Base-by-base conservation (phyloP, 441 rosid genomes). In the Corymbia citriodora region DNA sequence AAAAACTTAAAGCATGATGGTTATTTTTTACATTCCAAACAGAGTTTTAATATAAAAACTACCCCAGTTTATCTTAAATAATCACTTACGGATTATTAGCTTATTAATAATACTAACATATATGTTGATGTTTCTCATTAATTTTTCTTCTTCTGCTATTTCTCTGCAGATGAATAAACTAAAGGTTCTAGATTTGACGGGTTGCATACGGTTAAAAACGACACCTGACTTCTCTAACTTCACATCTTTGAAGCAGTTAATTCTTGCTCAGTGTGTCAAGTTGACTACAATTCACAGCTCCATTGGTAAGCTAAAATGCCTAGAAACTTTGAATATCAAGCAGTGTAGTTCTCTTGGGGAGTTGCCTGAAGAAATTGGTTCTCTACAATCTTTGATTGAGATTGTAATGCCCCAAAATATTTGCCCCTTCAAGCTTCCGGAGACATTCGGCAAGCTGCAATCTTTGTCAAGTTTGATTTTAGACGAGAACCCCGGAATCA, bases 361-460 rank as follows among this genome's bases (percentile, higher is more conserved):
- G 40, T 68, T 68, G 45, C 79, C 45, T 1, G 2, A 1, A 68
- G 79, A 70, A 33, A 1, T 70, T 1, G 25, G 79, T 33, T 0
- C 25, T 33, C 25, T 70, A 4, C 40, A 0, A 17, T 70, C 23
- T 17, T 70, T 70, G 79, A 9, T 3, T 0, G 25, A 70, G 79
- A 1, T 70, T 17, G 9, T 70, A 0, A 70, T 70, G 79, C 79
- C 79, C 79, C 74, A 31, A 70, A 31, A 18, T 9, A 4, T 17
- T 17, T 7, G 5, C 1, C 1, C 1, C 79, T 70, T 70, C 40
- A 70, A 31, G 1, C 79, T 70, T 70, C 0, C 45, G 0, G 13
- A 70, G 4, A 17, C 8, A 33, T 70, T 70, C 0, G 25, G 79
- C 3, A 9, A 16, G 9, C 13, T 70, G 0, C 0, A 9, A 9